Percentiles rank a stretch among this genome's conserved stretches.
Evolutionary conservation across 306 rosid species (phyloP).

Genomic region (Begonia masoniana): DNA sequence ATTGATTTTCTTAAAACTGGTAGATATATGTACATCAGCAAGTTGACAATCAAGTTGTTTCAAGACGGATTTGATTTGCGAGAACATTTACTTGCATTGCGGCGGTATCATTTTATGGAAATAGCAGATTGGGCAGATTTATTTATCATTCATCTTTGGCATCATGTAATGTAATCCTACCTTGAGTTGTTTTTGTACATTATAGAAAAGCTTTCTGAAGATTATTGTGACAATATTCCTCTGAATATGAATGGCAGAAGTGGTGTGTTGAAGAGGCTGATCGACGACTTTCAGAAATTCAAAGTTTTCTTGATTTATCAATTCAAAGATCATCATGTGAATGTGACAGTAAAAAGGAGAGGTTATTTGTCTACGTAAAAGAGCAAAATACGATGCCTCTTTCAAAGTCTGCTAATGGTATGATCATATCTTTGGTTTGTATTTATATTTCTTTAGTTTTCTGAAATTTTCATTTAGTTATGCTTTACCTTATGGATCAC

Average conservation of each 20-base stretch:
- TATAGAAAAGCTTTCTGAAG: too few species aligned
- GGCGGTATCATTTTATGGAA: constrained; percentile 92
- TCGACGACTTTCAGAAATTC: constrained; percentile 77
- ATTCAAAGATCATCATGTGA: constrained; percentile 94
- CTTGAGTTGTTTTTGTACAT: constrained; percentile 6
- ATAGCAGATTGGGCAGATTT: constrained; percentile 94
- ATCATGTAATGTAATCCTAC: constrained; percentile 62
- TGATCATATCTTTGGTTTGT: constrained; percentile 1
- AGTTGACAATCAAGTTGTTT: constrained; percentile 68
- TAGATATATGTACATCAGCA: constrained; percentile 90
- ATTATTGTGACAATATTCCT: too few species aligned
- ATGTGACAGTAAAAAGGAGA: constrained; percentile 52
- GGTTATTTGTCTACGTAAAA: constrained; percentile 79
- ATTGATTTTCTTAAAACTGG: constrained; percentile 30
- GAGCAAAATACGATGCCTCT: constrained; percentile 53
- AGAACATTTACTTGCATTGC: constrained; percentile 76
- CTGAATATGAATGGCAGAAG: constrained; percentile 40
- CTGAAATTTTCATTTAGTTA: neutral
- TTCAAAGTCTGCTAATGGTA: constrained; percentile 62
- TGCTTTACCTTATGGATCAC: neutral
- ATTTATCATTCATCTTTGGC: constrained; percentile 81
- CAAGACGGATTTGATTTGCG: constrained; percentile 82
- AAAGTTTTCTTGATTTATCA: constrained; percentile 73
- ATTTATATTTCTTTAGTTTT: neutral
- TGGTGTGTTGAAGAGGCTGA: constrained; percentile 69